Evolutionary conservation across 1,284 basidiomycete species (phyloP).

Genomic region (Ganoderma multipileum): DNA sequence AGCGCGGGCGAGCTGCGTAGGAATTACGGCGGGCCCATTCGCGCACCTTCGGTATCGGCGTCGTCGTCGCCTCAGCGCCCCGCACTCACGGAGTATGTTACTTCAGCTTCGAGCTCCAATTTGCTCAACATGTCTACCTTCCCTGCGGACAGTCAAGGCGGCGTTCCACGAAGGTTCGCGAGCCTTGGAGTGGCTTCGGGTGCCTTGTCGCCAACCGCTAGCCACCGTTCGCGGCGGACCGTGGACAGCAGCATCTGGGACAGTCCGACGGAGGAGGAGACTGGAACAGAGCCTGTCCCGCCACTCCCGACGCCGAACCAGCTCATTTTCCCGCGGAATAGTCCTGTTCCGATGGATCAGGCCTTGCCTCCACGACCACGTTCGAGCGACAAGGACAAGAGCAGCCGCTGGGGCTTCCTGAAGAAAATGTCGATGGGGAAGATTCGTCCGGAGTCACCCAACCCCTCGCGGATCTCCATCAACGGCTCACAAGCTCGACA

Average conservation of each 20-base stretch:
- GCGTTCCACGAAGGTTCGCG: conserved; percentile 63
- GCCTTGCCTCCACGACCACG: conserved; percentile 33
- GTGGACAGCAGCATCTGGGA: conserved; percentile 43
- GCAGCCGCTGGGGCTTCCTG: conserved; percentile 88
- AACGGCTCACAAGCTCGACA: conserved; percentile 32
- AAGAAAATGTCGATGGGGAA: conserved; percentile 97
- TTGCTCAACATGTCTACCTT: conserved; percentile 49
- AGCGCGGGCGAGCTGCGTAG: conserved; percentile 82
- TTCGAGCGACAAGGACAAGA: conserved; percentile 59
- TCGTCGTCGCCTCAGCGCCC: conserved; percentile 49
- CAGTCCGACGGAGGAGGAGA: conserved; percentile 38
- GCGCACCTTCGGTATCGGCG: conserved; percentile 33
- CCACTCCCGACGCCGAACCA: conserved; percentile 27
- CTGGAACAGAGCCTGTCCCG: conserved; percentile 23
- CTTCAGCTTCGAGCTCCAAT: conserved; percentile 70
- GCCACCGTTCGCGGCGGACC: conserved; percentile 32
- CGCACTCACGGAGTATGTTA: conserved; percentile 55
- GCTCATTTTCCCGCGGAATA: conserved; percentile 34
- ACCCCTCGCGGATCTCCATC: conserved; percentile 41
- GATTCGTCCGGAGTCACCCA: conserved; percentile 62
- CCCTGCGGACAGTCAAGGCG: conserved; percentile 44
- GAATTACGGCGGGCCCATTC: conserved; percentile 34
- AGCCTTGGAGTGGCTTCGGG: conserved; percentile 60
- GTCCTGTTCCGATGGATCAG: conserved; percentile 34
- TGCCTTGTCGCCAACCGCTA: conserved; percentile 34